phyloP scores from a whole-genome alignment of 306 rosid genomes.

The Quercus dentata region DNA sequence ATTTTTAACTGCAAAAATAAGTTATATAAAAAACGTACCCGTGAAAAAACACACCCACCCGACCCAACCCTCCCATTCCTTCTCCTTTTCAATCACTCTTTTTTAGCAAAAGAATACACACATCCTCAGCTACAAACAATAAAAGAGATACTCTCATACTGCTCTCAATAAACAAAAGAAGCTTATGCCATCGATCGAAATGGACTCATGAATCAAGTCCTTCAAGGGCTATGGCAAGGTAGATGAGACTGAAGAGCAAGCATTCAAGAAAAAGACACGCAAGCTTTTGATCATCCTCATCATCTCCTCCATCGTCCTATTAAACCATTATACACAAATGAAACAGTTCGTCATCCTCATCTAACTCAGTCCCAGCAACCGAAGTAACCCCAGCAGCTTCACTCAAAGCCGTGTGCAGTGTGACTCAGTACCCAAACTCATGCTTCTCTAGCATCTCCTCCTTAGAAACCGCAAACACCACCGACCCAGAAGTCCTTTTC shows the following conservation, averaged over 20 bases:
- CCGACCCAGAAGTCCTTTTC: constrained; percentile 64
- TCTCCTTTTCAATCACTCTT: background rate
- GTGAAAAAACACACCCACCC: no score
- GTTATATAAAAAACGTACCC: no score
- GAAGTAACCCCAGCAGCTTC: constrained; percentile 61
- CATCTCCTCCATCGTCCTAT: constrained; percentile 42
- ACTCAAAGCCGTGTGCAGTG: constrained; percentile 58
- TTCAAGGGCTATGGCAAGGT: constrained; percentile 88
- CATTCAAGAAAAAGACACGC: constrained; percentile 53
- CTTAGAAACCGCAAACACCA: constrained; percentile 47
- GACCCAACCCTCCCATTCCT: background rate
- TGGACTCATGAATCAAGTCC: constrained; percentile 69
- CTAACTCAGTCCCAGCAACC: constrained; percentile 24
- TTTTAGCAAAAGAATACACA: background rate
- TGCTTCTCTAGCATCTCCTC: constrained; percentile 63
- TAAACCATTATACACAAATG: constrained; percentile 39
- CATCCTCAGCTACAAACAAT: background rate
- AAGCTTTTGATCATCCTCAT: constrained; percentile 43
- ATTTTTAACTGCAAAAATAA: no score
- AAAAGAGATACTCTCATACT: background rate
- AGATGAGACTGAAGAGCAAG: constrained; percentile 64
- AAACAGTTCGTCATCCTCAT: constrained; percentile 31
- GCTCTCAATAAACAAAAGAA: background rate
- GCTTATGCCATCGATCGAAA: background rate
- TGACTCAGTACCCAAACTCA: constrained; percentile 71